Percentiles rank a stretch among this genome's conserved stretches.
Evolutionary conservation across 805 yeast genomes (phyloP).

Genomic region (Kodamaea neixiangensis): DNA sequence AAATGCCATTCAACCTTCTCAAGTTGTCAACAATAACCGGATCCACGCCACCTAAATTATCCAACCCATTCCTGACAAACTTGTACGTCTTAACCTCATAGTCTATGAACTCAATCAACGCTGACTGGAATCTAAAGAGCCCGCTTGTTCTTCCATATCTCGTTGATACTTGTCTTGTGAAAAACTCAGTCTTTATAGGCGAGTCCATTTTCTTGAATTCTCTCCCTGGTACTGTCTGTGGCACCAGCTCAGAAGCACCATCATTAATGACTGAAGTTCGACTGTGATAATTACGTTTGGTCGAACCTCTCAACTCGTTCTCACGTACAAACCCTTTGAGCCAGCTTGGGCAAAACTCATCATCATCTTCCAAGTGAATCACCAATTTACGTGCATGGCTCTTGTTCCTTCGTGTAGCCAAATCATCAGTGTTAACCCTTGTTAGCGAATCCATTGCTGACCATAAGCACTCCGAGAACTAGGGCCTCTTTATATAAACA

Average conservation of each 20-base stretch:
- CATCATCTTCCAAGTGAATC: not conserved
- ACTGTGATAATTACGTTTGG: constrained; percentile 13
- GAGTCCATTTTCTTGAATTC: constrained; percentile 34
- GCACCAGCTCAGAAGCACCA: not conserved
- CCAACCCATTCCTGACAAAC: constrained; percentile 27
- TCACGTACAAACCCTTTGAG: constrained; percentile 12
- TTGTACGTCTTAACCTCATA: constrained; percentile 36
- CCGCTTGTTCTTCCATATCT: constrained; percentile 11
- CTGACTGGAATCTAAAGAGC: constrained; percentile 16
- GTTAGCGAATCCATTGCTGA: not conserved
- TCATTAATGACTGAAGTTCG: not conserved
- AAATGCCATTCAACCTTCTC: constrained; percentile 25
- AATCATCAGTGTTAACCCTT: constrained; percentile 5
- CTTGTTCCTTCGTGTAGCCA: constrained; percentile 6
- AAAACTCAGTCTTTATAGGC: constrained; percentile 28
- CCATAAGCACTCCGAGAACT: not conserved
- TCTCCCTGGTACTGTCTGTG: constrained; percentile 5
- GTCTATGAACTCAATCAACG: constrained; percentile 27
- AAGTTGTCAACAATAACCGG: constrained; percentile 46
- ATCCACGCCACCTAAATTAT: constrained; percentile 31
- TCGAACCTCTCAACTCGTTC: constrained; percentile 9
- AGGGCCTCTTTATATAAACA: not conserved
- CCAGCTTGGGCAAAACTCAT: constrained; percentile 10
- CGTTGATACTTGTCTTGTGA: constrained; percentile 14
- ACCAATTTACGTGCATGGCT: constrained; percentile 1